These are phyloP conservation scores for Daldinia eschscholtzii DNA, from an alignment of 2,329 filamentous ascomycete genomes.

Conservation along the genomic window DNA sequence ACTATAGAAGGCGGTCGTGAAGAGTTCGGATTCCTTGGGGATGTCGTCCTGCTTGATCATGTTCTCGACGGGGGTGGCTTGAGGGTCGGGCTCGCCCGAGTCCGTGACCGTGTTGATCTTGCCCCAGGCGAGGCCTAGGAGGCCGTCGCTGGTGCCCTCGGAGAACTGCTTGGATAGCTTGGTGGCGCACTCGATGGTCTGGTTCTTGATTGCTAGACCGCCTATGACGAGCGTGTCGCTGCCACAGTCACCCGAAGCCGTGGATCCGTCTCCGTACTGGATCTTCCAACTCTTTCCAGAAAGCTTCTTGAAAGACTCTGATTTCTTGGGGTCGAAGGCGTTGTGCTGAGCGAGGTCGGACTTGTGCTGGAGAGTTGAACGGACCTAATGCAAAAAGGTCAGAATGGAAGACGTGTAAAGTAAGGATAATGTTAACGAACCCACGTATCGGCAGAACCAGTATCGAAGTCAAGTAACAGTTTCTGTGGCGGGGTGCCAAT, in stretches of 20 bases:
- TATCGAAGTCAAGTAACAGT: conserved; percentile 75
- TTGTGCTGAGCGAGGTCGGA: conserved; percentile 59
- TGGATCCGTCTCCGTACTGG: conserved; percentile 76
- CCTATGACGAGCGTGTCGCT: conserved; percentile 73
- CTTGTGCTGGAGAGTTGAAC: conserved; percentile 64
- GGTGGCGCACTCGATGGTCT: conserved; percentile 74
- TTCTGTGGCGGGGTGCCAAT: conserved; percentile 76
- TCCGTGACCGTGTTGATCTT: conserved; percentile 71
- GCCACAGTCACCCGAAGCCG: conserved; percentile 73
- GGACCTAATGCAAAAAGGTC: conserved; percentile 58
- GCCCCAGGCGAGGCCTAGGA: conserved; percentile 75
- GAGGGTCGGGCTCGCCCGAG: conserved; percentile 59
- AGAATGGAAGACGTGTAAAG: conserved; percentile 2
- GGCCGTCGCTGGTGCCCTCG: conserved; percentile 69
- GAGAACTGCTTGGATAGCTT: conserved; percentile 70
- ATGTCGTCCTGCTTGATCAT: conserved; percentile 68
- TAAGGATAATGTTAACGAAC: conserved; percentile 55
- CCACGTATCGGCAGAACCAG: conserved; percentile 78
- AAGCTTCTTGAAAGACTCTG: conserved; percentile 67
- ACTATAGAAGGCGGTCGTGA: conserved; percentile 73
- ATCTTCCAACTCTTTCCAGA: conserved; percentile 71
- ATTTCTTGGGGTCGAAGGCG: conserved; percentile 72
- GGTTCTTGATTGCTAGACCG: conserved; percentile 70
- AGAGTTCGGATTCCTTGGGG: conserved; percentile 66
- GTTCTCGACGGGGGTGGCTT: conserved; percentile 75